Conservation (phyloP, 2,329 filamentous ascomycete species). For the Ceratocystis lukuohia region DNA sequence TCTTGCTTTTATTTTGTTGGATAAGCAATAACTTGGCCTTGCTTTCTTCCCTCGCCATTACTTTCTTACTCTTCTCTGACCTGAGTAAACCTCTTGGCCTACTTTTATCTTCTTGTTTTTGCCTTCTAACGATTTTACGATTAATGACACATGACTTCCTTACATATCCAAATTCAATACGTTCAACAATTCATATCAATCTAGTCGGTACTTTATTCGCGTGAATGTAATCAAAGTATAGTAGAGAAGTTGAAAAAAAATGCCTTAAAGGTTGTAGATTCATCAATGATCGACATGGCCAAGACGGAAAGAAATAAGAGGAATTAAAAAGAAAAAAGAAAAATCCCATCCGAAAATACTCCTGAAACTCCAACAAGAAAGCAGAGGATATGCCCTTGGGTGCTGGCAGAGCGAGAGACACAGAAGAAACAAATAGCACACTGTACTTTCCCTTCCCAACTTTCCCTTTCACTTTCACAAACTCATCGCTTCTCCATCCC, state of each 20-base stretch:
- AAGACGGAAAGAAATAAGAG: not conserved
- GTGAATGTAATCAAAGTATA: not conserved
- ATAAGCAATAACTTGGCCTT: not conserved
- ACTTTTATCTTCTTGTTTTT: not conserved
- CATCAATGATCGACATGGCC: not conserved
- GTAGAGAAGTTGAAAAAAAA: not conserved
- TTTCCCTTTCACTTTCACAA: not conserved
- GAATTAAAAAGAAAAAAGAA: not conserved
- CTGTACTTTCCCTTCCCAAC: not conserved
- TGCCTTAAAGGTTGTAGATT: not conserved
- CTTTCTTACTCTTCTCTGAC: too few relatives aligned
- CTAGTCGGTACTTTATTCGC: too few relatives aligned
- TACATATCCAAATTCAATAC: not conserved
- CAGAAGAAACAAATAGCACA: constrained; percentile 4
- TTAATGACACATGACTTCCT: not conserved
- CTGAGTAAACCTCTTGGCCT: too few relatives aligned
- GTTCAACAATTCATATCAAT: not conserved
- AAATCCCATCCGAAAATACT: constrained; percentile 4
- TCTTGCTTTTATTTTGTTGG: constrained; percentile 1
- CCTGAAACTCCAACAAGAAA: constrained; percentile 9
- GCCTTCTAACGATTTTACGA: constrained; percentile 2
- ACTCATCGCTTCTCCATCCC: constrained; percentile 26
- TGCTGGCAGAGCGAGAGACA: constrained; percentile 1
- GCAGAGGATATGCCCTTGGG: not conserved
- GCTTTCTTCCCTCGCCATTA: not conserved